Conservation (phyloP, 768 basidiomycete species). For the Pleurotus citrinopileatus region DNA sequence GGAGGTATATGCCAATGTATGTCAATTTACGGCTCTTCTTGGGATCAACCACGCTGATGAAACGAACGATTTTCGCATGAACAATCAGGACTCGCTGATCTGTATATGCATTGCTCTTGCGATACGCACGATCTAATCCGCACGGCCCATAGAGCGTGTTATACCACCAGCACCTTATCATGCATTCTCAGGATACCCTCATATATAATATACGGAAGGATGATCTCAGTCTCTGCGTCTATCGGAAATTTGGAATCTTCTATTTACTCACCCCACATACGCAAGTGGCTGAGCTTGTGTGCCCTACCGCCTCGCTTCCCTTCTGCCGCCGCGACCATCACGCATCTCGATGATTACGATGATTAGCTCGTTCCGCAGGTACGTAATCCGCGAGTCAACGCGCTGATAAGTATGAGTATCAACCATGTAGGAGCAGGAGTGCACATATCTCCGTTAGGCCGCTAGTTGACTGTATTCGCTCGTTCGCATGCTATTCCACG, state of each 20-base stretch:
- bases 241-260: not conserved
- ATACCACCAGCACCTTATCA: constrained; percentile 5
- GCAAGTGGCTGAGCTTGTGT: not conserved
- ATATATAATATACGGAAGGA: not conserved
- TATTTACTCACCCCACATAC: not conserved
- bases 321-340: constrained; percentile 6
- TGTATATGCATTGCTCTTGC: constrained; percentile 51
- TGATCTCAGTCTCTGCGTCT: constrained; percentile 1
- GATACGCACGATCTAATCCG: constrained; percentile 15
- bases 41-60: constrained; percentile 11
- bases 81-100: constrained; percentile 58
- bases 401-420: too few species aligned
- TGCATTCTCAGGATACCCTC: constrained; percentile 6
- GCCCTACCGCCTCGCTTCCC: constrained; percentile 9
- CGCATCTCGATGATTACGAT: constrained; percentile 2
- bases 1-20: constrained; percentile 77
- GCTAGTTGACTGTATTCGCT: not conserved
- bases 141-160: not conserved
- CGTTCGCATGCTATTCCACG: not conserved
- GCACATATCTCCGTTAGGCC: constrained; percentile 2
- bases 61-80: not conserved
- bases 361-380: not conserved
- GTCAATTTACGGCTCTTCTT: constrained; percentile 24
- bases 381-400: not conserved
- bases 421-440: not conserved